Base-by-base conservation (phyloP, 2,329 filamentous ascomycete species). In the Mycosphaerella sp. region DNA sequence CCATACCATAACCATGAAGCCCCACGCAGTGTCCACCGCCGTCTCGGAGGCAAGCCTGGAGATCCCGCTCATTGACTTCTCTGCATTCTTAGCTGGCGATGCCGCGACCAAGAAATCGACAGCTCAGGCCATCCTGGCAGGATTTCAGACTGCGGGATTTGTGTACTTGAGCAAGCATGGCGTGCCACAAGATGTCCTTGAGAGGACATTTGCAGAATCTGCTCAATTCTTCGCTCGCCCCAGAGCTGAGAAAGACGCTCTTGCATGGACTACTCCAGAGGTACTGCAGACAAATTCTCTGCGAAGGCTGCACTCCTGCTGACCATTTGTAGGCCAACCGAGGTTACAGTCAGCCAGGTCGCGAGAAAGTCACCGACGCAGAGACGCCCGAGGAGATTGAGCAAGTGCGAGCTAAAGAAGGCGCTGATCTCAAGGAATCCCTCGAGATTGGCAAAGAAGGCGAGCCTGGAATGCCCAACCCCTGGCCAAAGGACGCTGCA, bases 91-190 rank as follows among this genome's bases (percentile, higher is more conserved):
- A 14, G 68, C 75, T 51, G 51, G 51, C 6, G 52, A 57, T 8
- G 30, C 55, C 13, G 42, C 52, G 8, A 57, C 55, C 13, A 56
- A 54, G 41, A 55, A 52, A 35, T 39, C 49, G 7, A 66, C 86
- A 2, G 89, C 89, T 25, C 70, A 81, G 47, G 80, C 85, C 37
- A 82, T 95, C 59, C 81, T 91, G 12, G 67, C 81, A 49, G 89
- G 87, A 41, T 95, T 96, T 73, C 85, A 89, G 63, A 85, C 79
- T 1, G 86, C 89, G 3, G 90, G 90, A 52, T 95, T 96, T 74
- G 80, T 95, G 58, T 95, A 95, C 70, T 79, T 95, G 35, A 84
- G 84, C 61, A 86, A 90, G 68, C 84, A 91, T 59, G 79, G 85
- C 40, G 85, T 95, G 54, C 70, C 81, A 0, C 63, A 78, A 3